These are phyloP conservation scores for Lecanicillium sp. DNA, from an alignment of 2,329 filamentous ascomycete genomes.

Conservation along the genomic window DNA sequence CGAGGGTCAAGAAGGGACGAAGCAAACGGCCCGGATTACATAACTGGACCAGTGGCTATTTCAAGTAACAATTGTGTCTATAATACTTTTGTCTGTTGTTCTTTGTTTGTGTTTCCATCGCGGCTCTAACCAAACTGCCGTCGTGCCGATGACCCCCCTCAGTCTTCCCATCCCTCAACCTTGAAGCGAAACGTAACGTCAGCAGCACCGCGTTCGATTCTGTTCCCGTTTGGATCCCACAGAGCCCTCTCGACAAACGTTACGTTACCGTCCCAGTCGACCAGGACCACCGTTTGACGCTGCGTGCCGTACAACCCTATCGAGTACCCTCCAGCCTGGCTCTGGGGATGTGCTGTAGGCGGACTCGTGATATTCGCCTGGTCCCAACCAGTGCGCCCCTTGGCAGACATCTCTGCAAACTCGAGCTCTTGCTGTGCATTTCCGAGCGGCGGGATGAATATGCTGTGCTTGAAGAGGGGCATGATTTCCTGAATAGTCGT, in stretches of 20 bases:
- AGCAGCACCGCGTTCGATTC: constrained; percentile 46
- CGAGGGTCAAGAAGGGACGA: no score
- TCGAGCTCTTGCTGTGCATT: constrained; percentile 35
- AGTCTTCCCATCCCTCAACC: constrained; percentile 47
- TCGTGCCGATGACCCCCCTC: not conserved
- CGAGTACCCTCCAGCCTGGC: constrained; percentile 42
- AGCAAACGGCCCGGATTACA: not conserved
- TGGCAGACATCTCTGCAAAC: constrained; percentile 13
- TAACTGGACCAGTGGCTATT: no score
- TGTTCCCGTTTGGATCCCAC: constrained; percentile 52
- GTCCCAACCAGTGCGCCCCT: constrained; percentile 1
- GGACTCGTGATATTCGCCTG: constrained; percentile 11
- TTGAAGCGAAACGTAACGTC: constrained; percentile 51
- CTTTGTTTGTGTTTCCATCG: no score
- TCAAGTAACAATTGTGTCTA: no score
- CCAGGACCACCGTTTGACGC: constrained; percentile 55
- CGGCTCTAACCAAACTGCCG: no score
- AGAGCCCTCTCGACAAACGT: constrained; percentile 54
- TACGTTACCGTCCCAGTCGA: constrained; percentile 58
- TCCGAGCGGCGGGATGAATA: constrained; percentile 46
- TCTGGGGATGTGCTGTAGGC: constrained; percentile 10
- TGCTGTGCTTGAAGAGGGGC: constrained; percentile 29
- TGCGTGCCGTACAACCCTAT: constrained; percentile 60
- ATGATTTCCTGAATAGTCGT: constrained; percentile 28
- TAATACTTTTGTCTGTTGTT: no score